phyloP scores from a whole-genome alignment of 148 eudicot species.

The Polygonum maritimum region DNA sequence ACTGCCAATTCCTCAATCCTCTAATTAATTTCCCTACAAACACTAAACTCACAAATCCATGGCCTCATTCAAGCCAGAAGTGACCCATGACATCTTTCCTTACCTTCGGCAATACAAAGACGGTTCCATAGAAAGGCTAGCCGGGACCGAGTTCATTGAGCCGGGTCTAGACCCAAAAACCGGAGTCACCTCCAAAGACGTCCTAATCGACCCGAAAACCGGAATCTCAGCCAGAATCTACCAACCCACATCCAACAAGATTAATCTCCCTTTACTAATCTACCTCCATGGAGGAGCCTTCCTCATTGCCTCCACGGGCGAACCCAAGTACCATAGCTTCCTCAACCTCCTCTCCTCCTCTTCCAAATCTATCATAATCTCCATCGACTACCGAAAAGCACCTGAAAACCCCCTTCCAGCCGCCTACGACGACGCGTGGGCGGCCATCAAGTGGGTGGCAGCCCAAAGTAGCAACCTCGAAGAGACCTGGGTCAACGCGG shows the following conservation, averaged over 20 bases:
- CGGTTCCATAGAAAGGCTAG: slow-evolving; percentile 37
- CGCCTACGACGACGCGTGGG: slow-evolving; percentile 51
- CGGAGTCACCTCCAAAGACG: slow-evolving; percentile 3
- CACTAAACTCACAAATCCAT: neutral
- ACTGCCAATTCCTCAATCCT: too few relatives aligned
- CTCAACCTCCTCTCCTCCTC: slow-evolving; percentile 29
- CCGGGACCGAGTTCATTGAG: slow-evolving; percentile 26
- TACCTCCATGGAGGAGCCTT: slow-evolving; percentile 10
- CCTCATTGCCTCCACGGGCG: slow-evolving; percentile 6
- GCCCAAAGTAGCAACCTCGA: slow-evolving; percentile 20
- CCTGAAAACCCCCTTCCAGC: slow-evolving; percentile 57
- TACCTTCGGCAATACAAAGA: slow-evolving; percentile 38
- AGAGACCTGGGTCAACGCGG: slow-evolving; percentile 23
- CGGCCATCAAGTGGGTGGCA: slow-evolving; percentile 29
- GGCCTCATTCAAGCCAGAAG: neutral
- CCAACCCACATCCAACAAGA: neutral
- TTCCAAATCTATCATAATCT: slow-evolving; percentile 24
- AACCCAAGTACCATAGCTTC: slow-evolving; percentile 39
- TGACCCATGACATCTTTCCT: slow-evolving; percentile 33
- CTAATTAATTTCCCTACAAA: neutral
- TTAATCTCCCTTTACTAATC: neutral
- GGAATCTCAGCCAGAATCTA: neutral
- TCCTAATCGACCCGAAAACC: neutral
- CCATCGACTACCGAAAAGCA: slow-evolving; percentile 41
- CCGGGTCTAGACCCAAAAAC: slow-evolving; percentile 32